A percentile compares a stretch with the other conserved stretches of the same genome.
These are phyloP conservation scores for Metarhizium humberi DNA, from an alignment of 2,329 filamentous ascomycete genomes.

Conservation along the genomic window DNA sequence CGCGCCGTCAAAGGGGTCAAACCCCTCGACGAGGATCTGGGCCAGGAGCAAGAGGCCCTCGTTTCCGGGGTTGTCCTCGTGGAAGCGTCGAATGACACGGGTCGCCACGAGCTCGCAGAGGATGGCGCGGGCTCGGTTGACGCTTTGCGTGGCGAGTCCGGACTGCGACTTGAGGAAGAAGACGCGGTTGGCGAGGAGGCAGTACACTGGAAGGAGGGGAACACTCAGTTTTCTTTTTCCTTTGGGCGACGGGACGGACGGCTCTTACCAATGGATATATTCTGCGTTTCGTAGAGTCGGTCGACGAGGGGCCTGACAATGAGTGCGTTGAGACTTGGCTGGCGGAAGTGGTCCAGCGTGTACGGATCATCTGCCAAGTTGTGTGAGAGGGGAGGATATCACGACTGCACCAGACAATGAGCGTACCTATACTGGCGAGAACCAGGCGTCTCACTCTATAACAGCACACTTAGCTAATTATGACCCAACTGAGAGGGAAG, in stretches of 20 bases:
- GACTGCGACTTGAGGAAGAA: slow-evolving; percentile 61
- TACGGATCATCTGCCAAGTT: slow-evolving; percentile 28
- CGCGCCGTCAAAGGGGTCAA: slow-evolving; percentile 63
- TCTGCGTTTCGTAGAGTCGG: slow-evolving; percentile 53
- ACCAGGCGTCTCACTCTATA: slow-evolving; percentile 7
- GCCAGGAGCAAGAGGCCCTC: slow-evolving; percentile 55
- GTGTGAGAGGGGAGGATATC: background rate
- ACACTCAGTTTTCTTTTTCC: background rate
- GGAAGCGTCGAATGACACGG: slow-evolving; percentile 56
- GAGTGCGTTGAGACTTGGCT: slow-evolving; percentile 56
- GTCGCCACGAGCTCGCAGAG: slow-evolving; percentile 62
- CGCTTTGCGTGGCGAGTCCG: slow-evolving; percentile 57
- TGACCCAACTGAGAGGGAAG: background rate
- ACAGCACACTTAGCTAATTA: background rate
- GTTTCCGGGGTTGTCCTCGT: slow-evolving; percentile 56
- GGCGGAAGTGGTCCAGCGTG: slow-evolving; percentile 52
- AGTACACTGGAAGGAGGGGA: slow-evolving; percentile 44
- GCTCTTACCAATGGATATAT: slow-evolving; percentile 48
- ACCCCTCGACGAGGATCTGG: slow-evolving; percentile 60
- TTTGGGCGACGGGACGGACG: too few species aligned
- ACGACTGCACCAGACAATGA: background rate
- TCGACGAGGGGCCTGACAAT: slow-evolving; percentile 62
- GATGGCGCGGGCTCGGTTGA: slow-evolving; percentile 57
- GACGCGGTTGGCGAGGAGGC: slow-evolving; percentile 59
- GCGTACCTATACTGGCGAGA: slow-evolving; percentile 12